Evolutionary conservation across 1,284 basidiomycete genomes (phyloP).

Genomic region (Golubevia pallescens): DNA sequence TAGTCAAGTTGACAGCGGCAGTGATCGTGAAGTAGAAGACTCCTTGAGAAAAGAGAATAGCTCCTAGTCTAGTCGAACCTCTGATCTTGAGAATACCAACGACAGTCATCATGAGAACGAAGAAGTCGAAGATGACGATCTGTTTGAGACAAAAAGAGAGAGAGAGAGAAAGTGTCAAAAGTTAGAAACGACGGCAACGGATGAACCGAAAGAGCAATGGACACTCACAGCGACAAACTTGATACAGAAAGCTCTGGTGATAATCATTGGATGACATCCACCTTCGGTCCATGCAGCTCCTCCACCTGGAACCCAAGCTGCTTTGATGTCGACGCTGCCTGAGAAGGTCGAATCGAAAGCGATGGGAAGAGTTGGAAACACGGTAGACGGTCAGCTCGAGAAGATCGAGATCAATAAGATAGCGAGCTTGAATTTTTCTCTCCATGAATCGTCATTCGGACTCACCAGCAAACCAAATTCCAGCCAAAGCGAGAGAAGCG

Average conservation of each 20-base stretch:
- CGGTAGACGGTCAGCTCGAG: no score
- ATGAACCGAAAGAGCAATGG: conserved; percentile 11
- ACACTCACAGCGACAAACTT: conserved; percentile 10
- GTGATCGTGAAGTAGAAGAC: conserved; percentile 40
- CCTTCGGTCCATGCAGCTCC: conserved; percentile 30
- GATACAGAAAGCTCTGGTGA: conserved; percentile 6
- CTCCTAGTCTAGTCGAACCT: conserved; percentile 26
- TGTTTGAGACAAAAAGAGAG: background rate
- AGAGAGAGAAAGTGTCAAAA: background rate
- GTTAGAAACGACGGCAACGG: conserved; percentile 24
- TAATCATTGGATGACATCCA: conserved; percentile 16
- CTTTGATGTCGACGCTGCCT: conserved; percentile 23
- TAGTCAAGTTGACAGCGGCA: background rate
- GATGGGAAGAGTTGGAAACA: background rate
- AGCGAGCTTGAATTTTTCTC: background rate
- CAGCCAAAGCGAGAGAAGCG: conserved; percentile 24
- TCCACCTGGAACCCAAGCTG: conserved; percentile 17
- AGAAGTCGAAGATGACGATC: conserved; percentile 28
- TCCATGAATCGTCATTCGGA: background rate
- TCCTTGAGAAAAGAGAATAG: conserved; percentile 34
- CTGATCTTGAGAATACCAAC: conserved; percentile 30
- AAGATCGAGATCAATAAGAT: no score
- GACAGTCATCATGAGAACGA: conserved; percentile 30
- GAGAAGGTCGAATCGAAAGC: background rate
- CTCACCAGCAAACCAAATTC: conserved; percentile 3